Conservation (phyloP, 306 rosid species). For the Cajanus cajan region DNA sequence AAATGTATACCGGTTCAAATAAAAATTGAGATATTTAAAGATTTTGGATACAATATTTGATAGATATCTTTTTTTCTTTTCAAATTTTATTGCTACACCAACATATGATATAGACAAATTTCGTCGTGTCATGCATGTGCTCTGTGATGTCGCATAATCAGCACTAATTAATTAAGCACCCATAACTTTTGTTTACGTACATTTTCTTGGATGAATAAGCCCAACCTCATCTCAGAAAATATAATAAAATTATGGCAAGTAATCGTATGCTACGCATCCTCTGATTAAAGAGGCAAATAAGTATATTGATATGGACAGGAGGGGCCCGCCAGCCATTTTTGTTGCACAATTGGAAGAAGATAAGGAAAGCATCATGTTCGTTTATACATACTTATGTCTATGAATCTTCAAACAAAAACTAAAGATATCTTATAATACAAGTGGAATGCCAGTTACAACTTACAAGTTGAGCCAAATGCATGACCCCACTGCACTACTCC, state of each 20-base stretch:
- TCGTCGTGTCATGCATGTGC: not conserved
- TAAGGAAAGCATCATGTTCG: not conserved
- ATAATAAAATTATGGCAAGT: no score
- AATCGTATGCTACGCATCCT: no score
- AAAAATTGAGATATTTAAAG: not conserved
- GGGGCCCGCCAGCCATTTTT: not conserved
- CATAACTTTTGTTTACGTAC: not conserved
- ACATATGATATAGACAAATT: not conserved
- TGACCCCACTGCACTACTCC: not conserved
- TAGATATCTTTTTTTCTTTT: no score
- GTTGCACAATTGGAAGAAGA: not conserved
- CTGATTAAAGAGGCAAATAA: no score
- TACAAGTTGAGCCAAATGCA: constrained; percentile 17
- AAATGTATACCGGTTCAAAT: not conserved
- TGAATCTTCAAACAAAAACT: not conserved
- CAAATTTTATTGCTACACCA: not conserved
- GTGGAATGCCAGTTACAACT: not conserved
- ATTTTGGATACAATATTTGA: not conserved
- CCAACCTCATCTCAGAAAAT: no score
- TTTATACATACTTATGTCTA: not conserved
- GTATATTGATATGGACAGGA: not conserved
- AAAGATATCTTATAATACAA: not conserved
- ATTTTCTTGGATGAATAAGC: not conserved
- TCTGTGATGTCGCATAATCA: not conserved
- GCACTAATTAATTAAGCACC: not conserved